phyloP scores from a whole-genome alignment of 225 moss, liverwort and hornwort genomes.

The Physcomitrellopsis africana region DNA sequence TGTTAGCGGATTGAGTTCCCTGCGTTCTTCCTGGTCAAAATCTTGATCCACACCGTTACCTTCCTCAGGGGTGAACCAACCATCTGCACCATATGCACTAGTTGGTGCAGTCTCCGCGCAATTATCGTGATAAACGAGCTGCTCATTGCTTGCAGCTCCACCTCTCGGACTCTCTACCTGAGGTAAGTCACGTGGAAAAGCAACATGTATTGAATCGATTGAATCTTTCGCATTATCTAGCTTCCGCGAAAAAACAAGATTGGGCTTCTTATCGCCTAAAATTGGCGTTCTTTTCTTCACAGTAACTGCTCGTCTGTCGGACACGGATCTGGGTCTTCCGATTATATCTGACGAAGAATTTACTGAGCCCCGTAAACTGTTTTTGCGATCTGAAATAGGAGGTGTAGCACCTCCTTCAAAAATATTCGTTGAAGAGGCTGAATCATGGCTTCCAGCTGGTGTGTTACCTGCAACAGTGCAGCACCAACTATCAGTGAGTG shows the following conservation, averaged over 20 bases:
- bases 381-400: constrained; percentile 52
- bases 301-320: constrained; percentile 52
- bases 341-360: constrained; percentile 53
- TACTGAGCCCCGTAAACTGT: constrained; percentile 43
- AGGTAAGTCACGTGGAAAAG: constrained; percentile 60
- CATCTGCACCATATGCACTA: constrained; percentile 40
- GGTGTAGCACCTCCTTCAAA: constrained; percentile 52
- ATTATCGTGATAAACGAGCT: constrained; percentile 43
- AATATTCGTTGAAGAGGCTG: constrained; percentile 48
- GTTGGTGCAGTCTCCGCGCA: constrained; percentile 41
- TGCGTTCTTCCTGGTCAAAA: constrained; percentile 46
- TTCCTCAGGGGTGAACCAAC: constrained; percentile 45
- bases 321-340: constrained; percentile 48
- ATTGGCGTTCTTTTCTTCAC: constrained; percentile 76
- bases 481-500: neutral
- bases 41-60: constrained; percentile 40
- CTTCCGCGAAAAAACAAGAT: constrained; percentile 95
- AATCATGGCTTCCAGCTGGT: constrained; percentile 53
- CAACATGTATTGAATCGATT: constrained; percentile 84
- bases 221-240: constrained; percentile 68
- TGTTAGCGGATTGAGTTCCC: constrained; percentile 28
- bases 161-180: constrained; percentile 53
- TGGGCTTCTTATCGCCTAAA: constrained; percentile 86
- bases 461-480: constrained; percentile 44
- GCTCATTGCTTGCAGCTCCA: constrained; percentile 53